Percentiles rank a stretch among this genome's conserved stretches.
Conservation (phyloP, 495 filamentous ascomycete genomes). For the Neurospora tetrasperma region DNA sequence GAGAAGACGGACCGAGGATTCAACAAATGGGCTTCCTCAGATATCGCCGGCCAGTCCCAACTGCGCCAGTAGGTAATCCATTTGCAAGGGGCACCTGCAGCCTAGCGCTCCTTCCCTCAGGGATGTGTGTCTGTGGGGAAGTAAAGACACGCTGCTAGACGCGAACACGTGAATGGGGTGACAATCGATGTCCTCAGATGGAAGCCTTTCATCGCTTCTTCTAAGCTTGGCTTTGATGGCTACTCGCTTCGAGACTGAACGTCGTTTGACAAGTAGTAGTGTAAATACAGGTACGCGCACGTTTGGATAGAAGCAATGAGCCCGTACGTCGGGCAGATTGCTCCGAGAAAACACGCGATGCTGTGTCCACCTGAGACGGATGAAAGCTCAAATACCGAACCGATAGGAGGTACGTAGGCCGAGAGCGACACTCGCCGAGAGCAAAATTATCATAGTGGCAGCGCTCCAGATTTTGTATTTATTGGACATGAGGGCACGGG, state of each 20-base stretch:
- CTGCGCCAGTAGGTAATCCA: not conserved
- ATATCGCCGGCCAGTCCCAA: not conserved
- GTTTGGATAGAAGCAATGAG: not conserved
- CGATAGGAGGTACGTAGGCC: not conserved
- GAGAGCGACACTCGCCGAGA: not conserved
- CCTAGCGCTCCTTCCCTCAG: constrained; percentile 8
- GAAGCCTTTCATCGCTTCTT: not conserved
- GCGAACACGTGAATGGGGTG: constrained; percentile 19
- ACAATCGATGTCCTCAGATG: not conserved
- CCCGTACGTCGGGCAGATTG: not conserved
- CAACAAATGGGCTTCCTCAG: not conserved
- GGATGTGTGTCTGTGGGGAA: constrained; percentile 16
- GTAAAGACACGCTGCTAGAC: constrained; percentile 20
- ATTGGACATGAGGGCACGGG: not conserved
- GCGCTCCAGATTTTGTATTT: not conserved
- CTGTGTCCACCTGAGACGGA: not conserved
- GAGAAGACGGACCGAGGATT: not conserved
- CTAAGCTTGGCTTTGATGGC: not conserved
- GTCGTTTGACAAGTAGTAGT: not conserved
- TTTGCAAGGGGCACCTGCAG: not conserved
- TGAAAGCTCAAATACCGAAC: not conserved
- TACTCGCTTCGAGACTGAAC: constrained; percentile 1
- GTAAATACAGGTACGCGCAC: not conserved
- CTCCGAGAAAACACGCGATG: not conserved
- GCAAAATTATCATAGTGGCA: not conserved